These are phyloP conservation scores for Xylaria scruposa DNA, from an alignment of 495 filamentous ascomycete species.

Conservation along the genomic window DNA sequence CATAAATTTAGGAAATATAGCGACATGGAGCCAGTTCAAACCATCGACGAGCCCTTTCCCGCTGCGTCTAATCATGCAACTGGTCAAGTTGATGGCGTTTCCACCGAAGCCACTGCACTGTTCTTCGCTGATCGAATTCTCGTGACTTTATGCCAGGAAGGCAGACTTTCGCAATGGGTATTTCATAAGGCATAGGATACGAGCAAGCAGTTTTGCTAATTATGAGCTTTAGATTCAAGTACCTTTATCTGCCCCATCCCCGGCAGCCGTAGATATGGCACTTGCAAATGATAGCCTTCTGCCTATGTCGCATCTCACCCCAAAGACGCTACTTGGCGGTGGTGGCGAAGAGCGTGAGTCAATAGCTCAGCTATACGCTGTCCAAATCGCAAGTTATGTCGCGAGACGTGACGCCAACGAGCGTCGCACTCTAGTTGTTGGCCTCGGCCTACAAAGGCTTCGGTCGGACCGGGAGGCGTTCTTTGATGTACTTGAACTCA, in stretches of 20 bases:
- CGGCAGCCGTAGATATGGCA: slow-evolving; percentile 61
- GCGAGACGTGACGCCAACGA: slow-evolving; percentile 75
- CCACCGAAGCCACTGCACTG: slow-evolving; percentile 73
- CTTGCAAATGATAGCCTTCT: slow-evolving; percentile 63
- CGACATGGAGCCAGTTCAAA: slow-evolving; percentile 34
- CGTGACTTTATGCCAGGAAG: slow-evolving; percentile 85
- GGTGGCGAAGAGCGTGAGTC: slow-evolving; percentile 80
- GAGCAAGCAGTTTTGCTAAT: slow-evolving; percentile 33
- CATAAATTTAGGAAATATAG: background rate
- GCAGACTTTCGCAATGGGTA: slow-evolving; percentile 92
- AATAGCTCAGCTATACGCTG: slow-evolving; percentile 83
- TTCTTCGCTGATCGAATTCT: slow-evolving; percentile 92
- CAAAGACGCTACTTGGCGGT: slow-evolving; percentile 88
- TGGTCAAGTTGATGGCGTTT: slow-evolving; percentile 67
- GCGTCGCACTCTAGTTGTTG: slow-evolving; percentile 78
- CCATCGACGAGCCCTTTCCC: slow-evolving; percentile 68
- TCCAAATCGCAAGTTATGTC: slow-evolving; percentile 84
- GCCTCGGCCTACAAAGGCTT: slow-evolving; percentile 74
- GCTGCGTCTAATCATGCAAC: slow-evolving; percentile 71
- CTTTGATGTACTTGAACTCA: slow-evolving; percentile 81
- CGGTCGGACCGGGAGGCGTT: slow-evolving; percentile 73
- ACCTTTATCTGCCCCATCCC: slow-evolving; percentile 72
- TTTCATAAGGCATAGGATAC: background rate
- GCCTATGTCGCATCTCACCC: slow-evolving; percentile 80
- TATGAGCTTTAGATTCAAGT: slow-evolving; percentile 75